phyloP scores from a whole-genome alignment of 1,139 yeast genomes.

The Magnusiomyces clavatus region DNA sequence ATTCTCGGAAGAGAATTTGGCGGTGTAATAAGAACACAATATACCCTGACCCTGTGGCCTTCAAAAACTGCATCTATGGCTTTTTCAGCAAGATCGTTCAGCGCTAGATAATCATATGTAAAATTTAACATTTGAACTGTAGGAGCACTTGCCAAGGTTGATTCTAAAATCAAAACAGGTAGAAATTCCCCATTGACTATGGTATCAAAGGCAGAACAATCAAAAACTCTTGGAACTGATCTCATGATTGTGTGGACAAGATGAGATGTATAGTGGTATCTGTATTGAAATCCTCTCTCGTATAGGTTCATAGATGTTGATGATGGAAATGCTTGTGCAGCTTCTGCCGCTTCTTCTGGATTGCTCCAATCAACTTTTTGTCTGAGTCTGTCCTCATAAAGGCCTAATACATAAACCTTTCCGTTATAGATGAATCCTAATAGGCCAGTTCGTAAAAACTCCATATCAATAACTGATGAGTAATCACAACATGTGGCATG shows the following conservation, averaged over 20 bases:
- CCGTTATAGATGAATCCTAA: slow-evolving; percentile 85
- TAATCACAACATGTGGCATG: slow-evolving; percentile 75
- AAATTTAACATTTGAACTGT: slow-evolving; percentile 60
- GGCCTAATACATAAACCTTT: slow-evolving; percentile 77
- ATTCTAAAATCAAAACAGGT: slow-evolving; percentile 82
- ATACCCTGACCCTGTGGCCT: slow-evolving; percentile 68
- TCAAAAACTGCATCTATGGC: slow-evolving; percentile 63
- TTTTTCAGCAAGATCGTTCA: slow-evolving; percentile 68
- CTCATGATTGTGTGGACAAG: slow-evolving; percentile 70
- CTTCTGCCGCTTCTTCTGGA: slow-evolving; percentile 15
- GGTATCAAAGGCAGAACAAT: slow-evolving; percentile 87
- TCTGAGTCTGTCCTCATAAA: slow-evolving; percentile 84
- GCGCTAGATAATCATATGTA: slow-evolving; percentile 45
- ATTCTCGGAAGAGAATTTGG: slow-evolving; percentile 81
- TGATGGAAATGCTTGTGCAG: not conserved
- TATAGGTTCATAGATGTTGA: not conserved
- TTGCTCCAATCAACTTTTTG: slow-evolving; percentile 42
- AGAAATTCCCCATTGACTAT: slow-evolving; percentile 77
- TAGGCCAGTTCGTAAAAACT: slow-evolving; percentile 82
- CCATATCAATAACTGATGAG: slow-evolving; percentile 60
- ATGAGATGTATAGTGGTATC: slow-evolving; percentile 83
- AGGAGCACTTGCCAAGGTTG: slow-evolving; percentile 51
- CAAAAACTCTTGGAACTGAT: slow-evolving; percentile 75
- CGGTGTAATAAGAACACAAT: slow-evolving; percentile 75
- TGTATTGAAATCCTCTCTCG: slow-evolving; percentile 25